Evolutionary conservation across 2,329 filamentous ascomycete genomes (phyloP), one percentile per base, ranked within the genome.

Genomic region (Neofusicoccum laricinum): DNA sequence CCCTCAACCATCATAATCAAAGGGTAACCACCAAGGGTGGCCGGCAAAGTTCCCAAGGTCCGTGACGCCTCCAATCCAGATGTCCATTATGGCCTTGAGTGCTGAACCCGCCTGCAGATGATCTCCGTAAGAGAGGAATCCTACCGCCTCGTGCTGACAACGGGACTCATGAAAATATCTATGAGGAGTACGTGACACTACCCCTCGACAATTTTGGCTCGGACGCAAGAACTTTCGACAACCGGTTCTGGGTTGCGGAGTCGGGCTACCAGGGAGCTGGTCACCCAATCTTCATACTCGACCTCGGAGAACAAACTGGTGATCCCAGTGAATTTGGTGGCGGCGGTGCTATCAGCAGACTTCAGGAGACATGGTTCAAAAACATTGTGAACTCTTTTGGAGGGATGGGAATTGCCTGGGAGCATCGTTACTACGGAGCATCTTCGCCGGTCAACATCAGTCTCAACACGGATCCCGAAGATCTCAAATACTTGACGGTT

Each of bases 371-470:
- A 34, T 55, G 32, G 25, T 55, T 55, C 50, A 55, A 32, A n/a
- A 21, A 19, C 12, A 40, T 55, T n/a, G 34, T 55, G 5, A 34
- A 41, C n/a, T 36, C 11, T 1, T 55, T 55, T n/a, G 50, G 50
- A 17, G 34, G 50, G 64, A 69, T 78, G 46, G 76, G 76, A 3
- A 76, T 78, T 43, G 71, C 75, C 0, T 78, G 75, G 74, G 76
- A 78, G 66, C 76, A 78, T 63, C 72, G 78, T 36, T 80, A 72
- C 63, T 77, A 80, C 55, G 78, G 78, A 17, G 74, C 76, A 30
- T 80, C 78, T 0, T 71, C 72, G 1, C 76, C 76, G 1, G 71
- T 71, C 8, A 70, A 69, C 0, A 73, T 76, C 40, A 68, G 71
- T 32, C 50, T 72, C 4, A 67, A 74, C 38, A 77, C 75, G 4